phyloP scores from a whole-genome alignment of 805 yeast genomes.

The Hanseniaspora nectarophila region DNA sequence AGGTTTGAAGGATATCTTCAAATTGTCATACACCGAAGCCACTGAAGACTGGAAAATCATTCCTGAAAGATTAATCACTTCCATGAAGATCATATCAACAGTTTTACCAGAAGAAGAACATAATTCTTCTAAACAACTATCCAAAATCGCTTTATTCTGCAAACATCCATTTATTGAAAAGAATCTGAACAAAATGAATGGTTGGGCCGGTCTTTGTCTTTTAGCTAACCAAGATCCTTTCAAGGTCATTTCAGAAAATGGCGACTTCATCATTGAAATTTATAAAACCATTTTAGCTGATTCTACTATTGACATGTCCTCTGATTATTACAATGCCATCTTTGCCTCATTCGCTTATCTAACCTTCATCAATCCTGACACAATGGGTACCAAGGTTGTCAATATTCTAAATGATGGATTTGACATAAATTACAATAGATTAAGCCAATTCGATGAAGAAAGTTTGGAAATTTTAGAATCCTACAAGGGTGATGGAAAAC shows the following conservation, averaged over 20 bases:
- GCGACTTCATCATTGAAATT: conserved; percentile 10
- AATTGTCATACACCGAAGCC: background rate
- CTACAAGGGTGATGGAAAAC: conserved; percentile 50
- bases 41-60: conserved; percentile 25
- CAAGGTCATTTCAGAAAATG: conserved; percentile 32
- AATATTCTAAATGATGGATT: conserved; percentile 36
- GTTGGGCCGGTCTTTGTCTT: conserved; percentile 71
- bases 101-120: conserved; percentile 20
- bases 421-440: conserved; percentile 20
- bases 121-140: conserved; percentile 26
- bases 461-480: conserved; percentile 48
- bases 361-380: conserved; percentile 48
- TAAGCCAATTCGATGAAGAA: conserved; percentile 35
- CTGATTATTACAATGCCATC: conserved; percentile 33
- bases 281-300: background rate
- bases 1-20: conserved; percentile 25
- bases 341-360: conserved; percentile 42
- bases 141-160: conserved; percentile 37
- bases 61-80: conserved; percentile 28
- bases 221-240: conserved; percentile 56
- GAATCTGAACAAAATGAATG: conserved; percentile 31
- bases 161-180: conserved; percentile 22
- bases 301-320: conserved; percentile 18
- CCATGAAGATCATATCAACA: conserved; percentile 32
- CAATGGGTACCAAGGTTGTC: conserved; percentile 41